Conservation (phyloP, 73 alveolate species). For the Uronychia setigera region DNA sequence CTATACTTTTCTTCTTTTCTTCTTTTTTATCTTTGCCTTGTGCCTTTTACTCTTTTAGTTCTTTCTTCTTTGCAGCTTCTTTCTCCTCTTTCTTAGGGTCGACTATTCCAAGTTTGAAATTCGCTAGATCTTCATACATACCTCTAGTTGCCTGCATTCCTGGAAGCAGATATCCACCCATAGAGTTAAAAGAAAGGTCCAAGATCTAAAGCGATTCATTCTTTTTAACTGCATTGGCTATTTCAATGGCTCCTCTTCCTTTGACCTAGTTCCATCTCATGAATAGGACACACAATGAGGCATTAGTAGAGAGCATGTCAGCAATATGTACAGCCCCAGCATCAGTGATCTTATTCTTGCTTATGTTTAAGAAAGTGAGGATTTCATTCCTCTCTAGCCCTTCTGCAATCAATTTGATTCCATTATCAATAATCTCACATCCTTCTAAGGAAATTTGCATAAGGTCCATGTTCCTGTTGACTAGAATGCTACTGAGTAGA, state of each 20-base stretch:
- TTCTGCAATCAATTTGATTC: slow-evolving; percentile 6
- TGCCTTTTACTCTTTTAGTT: slow-evolving; percentile 8
- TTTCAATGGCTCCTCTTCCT: slow-evolving; percentile 14
- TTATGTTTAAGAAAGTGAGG: slow-evolving; percentile 8
- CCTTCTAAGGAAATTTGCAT: slow-evolving; percentile 25
- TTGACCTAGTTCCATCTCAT: slow-evolving; percentile 44
- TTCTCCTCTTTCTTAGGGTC: slow-evolving; percentile 32
- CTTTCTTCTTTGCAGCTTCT: slow-evolving; percentile 14
- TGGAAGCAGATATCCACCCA: slow-evolving; percentile 22
- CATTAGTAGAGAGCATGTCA: slow-evolving; percentile 20
- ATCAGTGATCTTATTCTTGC: slow-evolving; percentile 43
- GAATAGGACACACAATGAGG: slow-evolving; percentile 24
- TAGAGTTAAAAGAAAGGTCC: slow-evolving; percentile 57
- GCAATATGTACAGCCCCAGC: slow-evolving; percentile 37
- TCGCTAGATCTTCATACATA: slow-evolving; percentile 5
- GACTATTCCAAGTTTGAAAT: slow-evolving; percentile 15
- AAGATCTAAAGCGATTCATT: slow-evolving; percentile 28
- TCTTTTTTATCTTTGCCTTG: slow-evolving; percentile 14
- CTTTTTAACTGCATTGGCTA: slow-evolving; percentile 25
- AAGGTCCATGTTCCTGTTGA: slow-evolving; percentile 8
- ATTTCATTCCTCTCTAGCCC: slow-evolving; percentile 7
- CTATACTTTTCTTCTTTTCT: slow-evolving; percentile 12
- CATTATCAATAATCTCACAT: slow-evolving; percentile 23
- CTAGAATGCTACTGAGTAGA: neutral
- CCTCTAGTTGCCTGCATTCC: neutral